These are phyloP conservation scores for Suhomyces chickasaworum DNA, from an alignment of 1,139 yeast species.

Conservation along the genomic window DNA sequence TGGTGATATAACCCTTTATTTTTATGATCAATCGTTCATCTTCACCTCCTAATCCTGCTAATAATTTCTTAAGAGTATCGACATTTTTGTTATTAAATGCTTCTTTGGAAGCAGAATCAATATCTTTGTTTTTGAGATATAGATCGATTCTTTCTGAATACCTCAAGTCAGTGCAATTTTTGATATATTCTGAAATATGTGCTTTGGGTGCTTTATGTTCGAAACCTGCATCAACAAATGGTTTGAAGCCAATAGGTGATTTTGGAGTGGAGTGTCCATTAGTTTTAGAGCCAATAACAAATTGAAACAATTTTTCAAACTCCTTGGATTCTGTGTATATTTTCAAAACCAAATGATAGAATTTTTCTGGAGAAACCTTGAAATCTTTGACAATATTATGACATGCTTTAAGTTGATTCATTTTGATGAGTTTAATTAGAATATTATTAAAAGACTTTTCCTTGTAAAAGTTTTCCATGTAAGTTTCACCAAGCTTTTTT, in stretches of 20 bases:
- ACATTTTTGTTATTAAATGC: conserved; percentile 59
- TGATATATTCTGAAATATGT: conserved; percentile 41
- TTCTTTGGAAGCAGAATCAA: conserved; percentile 58
- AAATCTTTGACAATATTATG: conserved; percentile 59
- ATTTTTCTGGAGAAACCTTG: conserved; percentile 62
- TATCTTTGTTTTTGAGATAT: conserved; percentile 56
- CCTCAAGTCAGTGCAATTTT: conserved; percentile 32
- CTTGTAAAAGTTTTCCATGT: conserved; percentile 54
- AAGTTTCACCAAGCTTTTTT: conserved; percentile 54
- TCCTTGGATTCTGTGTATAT: conserved; percentile 53
- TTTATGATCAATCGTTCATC: conserved; percentile 25
- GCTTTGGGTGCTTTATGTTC: conserved; percentile 49
- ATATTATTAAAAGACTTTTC: conserved; percentile 57
- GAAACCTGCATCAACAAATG: conserved; percentile 58
- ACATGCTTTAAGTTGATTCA: conserved; percentile 64
- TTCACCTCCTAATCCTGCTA: conserved; percentile 22
- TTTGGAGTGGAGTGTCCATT: conserved; percentile 34
- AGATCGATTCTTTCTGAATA: conserved; percentile 50
- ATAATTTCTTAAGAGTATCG: conserved; percentile 39
- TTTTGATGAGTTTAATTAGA: conserved; percentile 51
- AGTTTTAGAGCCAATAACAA: conserved; percentile 30
- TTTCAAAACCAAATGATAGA: conserved; percentile 62
- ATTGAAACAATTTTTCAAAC: conserved; percentile 62
- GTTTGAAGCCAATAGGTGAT: conserved; percentile 75
- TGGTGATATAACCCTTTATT: conserved; percentile 31